phyloP scores from a whole-genome alignment of 140 eudicot species.

The Bidens hawaiensis region DNA sequence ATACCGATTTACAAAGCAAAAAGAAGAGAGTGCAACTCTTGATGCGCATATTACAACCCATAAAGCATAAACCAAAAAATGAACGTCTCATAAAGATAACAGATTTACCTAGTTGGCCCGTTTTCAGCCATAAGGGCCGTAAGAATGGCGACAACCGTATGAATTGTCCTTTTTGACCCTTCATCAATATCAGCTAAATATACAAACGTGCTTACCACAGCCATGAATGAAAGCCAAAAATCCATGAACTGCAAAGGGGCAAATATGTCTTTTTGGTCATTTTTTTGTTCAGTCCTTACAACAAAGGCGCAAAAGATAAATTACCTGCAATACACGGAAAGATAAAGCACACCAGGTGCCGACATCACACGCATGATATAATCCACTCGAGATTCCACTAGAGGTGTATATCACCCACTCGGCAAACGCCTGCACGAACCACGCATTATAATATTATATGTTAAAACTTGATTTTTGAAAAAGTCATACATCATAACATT shows the following conservation, averaged over 20 bases:
- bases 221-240: slow-evolving; percentile 99
- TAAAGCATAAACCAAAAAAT: neutral
- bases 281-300: neutral
- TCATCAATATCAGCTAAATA: slow-evolving; percentile 77
- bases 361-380: slow-evolving; percentile 95
- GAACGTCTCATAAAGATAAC: neutral
- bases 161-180: slow-evolving; percentile 78
- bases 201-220: slow-evolving; percentile 92
- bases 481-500: neutral
- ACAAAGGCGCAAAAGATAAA: neutral
- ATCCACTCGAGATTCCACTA: slow-evolving; percentile 87
- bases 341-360: slow-evolving; percentile 83
- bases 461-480: slow-evolving; percentile 6
- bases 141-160: slow-evolving; percentile 72
- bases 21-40: neutral
- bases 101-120: slow-evolving; percentile 71
- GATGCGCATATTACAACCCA: neutral
- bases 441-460: neutral
- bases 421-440: slow-evolving; percentile 63
- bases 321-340: slow-evolving; percentile 72
- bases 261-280: neutral
- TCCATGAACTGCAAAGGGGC: slow-evolving; percentile 63
- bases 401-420: slow-evolving; percentile 91
- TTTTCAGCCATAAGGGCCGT: slow-evolving; percentile 89
- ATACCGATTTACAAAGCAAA: neutral